Evolutionary conservation across 768 basidiomycete species (phyloP), one percentile per base, ranked within the genome.

Genomic region (Lactarius sanguifluus): DNA sequence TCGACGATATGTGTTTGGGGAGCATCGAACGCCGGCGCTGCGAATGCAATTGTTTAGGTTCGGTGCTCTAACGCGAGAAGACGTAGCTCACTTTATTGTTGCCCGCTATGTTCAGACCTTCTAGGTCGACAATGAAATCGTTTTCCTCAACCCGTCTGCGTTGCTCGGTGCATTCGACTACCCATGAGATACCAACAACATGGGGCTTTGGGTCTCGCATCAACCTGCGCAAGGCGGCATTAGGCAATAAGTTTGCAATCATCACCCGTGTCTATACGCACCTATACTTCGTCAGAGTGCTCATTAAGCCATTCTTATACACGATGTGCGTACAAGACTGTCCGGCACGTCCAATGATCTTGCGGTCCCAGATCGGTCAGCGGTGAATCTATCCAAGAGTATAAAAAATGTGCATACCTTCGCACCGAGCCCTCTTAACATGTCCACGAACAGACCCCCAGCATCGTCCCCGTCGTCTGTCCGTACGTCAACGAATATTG

Each of bases 141-240:
- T 78, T 75, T 73, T 93, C 93, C 28, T 88, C 90, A 3, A 90
- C 84, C 55, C 77, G 83, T 45, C 75, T 75, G 55, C 82, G 81
- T 68, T 86, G 84, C 71, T 94, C 92, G 2, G 83, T 89, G 70
- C 92, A 96, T 72, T 92, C 87, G 2, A 94, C 90, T 5, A 96
- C 90, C 94, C 94, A 95, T 20, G 86, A 89, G 70, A 94, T 91
- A 9, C 92, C 90, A 18, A 96, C 89, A 18, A 93, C 86, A 30
- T 78, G 70, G 0, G 94, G 94, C 72, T 88, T 82, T 72, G 75
- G 90, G 47, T 92, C 87, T 55, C 85, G 79, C 28, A 91, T 77
- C 57, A 86, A 73, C 61, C 90, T 91, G 40, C 12, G 47, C 47
- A 16, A 43, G 36, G 34, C 30, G 52, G 28, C 8, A 10, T 64